Evolutionary conservation across 768 basidiomycete genomes (phyloP).

Genomic region (Phylloporus scabripes): DNA sequence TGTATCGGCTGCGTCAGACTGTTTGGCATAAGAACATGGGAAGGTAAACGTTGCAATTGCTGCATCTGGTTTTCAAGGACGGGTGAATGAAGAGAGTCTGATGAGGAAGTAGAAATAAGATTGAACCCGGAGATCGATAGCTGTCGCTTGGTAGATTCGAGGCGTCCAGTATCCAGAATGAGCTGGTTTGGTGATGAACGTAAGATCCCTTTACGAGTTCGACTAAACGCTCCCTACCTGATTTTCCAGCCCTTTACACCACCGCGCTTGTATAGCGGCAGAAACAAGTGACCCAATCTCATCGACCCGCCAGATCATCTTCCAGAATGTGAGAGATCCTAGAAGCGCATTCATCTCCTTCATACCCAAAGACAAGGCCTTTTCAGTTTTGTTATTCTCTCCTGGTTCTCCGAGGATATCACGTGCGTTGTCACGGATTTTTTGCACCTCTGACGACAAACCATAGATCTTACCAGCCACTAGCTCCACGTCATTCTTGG

Average conservation of each 20-base stretch:
- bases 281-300: constrained; percentile 34
- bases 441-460: constrained; percentile 37
- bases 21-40: constrained; percentile 39
- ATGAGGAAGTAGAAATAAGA: constrained; percentile 34
- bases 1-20: constrained; percentile 49
- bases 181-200: constrained; percentile 38
- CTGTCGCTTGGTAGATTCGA: constrained; percentile 43
- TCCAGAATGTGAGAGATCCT: constrained; percentile 36
- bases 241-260: constrained; percentile 46
- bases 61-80: constrained; percentile 55
- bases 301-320: constrained; percentile 36
- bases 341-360: constrained; percentile 29
- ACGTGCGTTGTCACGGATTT: constrained; percentile 31
- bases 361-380: constrained; percentile 25
- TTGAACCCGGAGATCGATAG: constrained; percentile 38
- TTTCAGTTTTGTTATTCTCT: constrained; percentile 18
- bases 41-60: constrained; percentile 46
- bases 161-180: constrained; percentile 56
- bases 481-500: constrained; percentile 32
- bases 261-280: constrained; percentile 28
- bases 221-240: constrained; percentile 32
- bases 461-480: constrained; percentile 33
- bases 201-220: neutral
- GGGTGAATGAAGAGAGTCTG: constrained; percentile 39
- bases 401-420: constrained; percentile 36